These are phyloP conservation scores for Diaporthe longicolla DNA, from an alignment of 2,329 filamentous ascomycete genomes.

Conservation along the genomic window DNA sequence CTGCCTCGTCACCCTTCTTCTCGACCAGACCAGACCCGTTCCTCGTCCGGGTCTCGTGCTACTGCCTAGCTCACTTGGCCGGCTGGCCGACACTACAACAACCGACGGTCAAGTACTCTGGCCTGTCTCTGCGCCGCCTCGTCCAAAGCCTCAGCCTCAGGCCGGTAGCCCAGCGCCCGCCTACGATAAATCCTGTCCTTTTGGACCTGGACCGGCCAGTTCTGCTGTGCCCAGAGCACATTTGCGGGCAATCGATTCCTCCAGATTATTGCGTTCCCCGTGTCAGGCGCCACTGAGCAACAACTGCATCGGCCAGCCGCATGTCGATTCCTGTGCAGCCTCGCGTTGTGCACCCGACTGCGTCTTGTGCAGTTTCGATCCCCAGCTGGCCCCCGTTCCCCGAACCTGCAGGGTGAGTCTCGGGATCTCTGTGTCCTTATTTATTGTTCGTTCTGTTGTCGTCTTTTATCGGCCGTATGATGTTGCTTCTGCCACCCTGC, in stretches of 20 bases:
- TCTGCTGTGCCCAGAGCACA: neutral
- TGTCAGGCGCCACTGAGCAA: neutral
- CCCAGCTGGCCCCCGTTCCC: neutral
- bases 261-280: neutral
- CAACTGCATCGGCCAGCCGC: conserved; percentile 20
- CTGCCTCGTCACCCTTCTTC: neutral
- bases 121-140: neutral
- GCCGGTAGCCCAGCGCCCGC: neutral
- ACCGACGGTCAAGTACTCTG: conserved; percentile 2
- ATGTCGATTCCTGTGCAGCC: conserved; percentile 29
- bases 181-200: neutral
- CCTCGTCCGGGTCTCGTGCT: neutral
- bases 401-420: conserved; percentile 2
- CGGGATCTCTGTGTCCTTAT: neutral
- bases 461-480: neutral
- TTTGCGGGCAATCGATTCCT: too few species aligned
- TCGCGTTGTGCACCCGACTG: conserved; percentile 4
- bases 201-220: neutral
- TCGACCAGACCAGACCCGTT: neutral
- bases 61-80: conserved; percentile 19
- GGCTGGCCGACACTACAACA: conserved; percentile 21
- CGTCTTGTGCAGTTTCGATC: neutral
- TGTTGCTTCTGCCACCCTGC: neutral
- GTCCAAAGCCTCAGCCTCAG: conserved; percentile 10
- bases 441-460: neutral